Percentiles rank a stretch among this genome's conserved stretches.
phyloP scores from a whole-genome alignment of 768 basidiomycete species.

The Mycena maculata region DNA sequence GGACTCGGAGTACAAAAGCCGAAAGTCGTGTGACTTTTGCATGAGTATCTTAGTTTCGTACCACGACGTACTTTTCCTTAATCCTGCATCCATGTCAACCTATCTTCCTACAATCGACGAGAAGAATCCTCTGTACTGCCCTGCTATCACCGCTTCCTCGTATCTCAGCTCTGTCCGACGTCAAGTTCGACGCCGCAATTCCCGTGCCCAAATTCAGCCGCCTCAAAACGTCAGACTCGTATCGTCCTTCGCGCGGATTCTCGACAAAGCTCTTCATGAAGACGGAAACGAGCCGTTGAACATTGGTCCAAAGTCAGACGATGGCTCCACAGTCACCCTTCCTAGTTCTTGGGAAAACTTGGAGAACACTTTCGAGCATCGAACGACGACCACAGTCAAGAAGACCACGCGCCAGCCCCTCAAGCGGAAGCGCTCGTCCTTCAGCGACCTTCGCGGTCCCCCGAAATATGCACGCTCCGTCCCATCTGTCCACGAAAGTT shows the following conservation, averaged over 20 bases:
- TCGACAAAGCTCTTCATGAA: conserved; percentile 45
- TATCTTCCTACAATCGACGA: conserved; percentile 55
- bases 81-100: conserved; percentile 10
- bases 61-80: conserved; percentile 19
- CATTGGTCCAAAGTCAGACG: conserved; percentile 13
- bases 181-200: conserved; percentile 36
- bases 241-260: conserved; percentile 47
- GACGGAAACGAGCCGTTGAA: conserved; percentile 22
- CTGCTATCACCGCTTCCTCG: conserved; percentile 56
- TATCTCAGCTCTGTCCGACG: conserved; percentile 61
- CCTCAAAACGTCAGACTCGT: conserved; percentile 37
- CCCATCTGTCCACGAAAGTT: conserved; percentile 54
- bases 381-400: conserved; percentile 11
- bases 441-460: conserved; percentile 57
- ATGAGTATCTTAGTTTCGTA: conserved; percentile 21
- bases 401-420: conserved; percentile 22
- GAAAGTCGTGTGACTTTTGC: neutral
- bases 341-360: neutral
- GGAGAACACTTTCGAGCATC: conserved; percentile 25
- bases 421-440: conserved; percentile 49
- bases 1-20: neutral
- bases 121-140: conserved; percentile 72
- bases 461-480: conserved; percentile 58
- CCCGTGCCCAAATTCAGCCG: conserved; percentile 17
- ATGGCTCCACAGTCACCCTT: conserved; percentile 9